Percentiles rank a stretch among this genome's conserved stretches.
These are phyloP conservation scores for Roridomyces roridus DNA, from an alignment of 768 basidiomycete species.

Conservation along the genomic window DNA sequence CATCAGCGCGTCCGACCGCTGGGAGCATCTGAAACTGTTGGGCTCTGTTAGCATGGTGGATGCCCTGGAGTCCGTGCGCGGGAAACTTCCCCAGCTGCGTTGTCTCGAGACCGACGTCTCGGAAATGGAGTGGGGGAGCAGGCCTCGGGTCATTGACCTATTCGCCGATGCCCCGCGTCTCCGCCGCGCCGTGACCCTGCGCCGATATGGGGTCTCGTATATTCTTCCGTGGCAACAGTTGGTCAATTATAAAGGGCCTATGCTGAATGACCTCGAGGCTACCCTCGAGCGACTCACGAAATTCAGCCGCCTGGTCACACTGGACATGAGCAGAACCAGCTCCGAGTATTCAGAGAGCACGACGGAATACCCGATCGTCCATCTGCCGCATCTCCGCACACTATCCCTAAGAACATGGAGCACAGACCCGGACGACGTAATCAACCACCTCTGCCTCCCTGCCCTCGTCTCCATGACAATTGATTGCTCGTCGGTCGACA, in stretches of 20 bases:
- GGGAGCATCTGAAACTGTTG: slow-evolving; percentile 2
- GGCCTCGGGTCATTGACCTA: neutral
- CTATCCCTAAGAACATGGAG: neutral
- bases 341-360: neutral
- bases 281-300: neutral
- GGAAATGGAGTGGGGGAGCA: neutral
- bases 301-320: neutral
- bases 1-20: slow-evolving; percentile 3
- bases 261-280: neutral
- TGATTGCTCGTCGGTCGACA: neutral
- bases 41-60: neutral
- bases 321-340: neutral
- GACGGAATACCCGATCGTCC: neutral
- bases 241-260: neutral
- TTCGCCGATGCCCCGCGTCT: slow-evolving; percentile 1
- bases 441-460: slow-evolving; percentile 1
- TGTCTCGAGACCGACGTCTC: neutral
- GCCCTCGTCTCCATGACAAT: neutral
- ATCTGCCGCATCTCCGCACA: neutral
- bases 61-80: neutral
- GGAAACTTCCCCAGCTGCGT: neutral
- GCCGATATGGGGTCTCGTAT: neutral
- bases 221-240: slow-evolving; percentile 6
- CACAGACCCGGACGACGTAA: neutral
- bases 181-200: neutral